A percentile compares a stretch with the other conserved stretches of the same genome.
These are phyloP conservation scores for Geotrichum histeridarum DNA, from an alignment of 1,139 yeast species.

Conservation along the genomic window DNA sequence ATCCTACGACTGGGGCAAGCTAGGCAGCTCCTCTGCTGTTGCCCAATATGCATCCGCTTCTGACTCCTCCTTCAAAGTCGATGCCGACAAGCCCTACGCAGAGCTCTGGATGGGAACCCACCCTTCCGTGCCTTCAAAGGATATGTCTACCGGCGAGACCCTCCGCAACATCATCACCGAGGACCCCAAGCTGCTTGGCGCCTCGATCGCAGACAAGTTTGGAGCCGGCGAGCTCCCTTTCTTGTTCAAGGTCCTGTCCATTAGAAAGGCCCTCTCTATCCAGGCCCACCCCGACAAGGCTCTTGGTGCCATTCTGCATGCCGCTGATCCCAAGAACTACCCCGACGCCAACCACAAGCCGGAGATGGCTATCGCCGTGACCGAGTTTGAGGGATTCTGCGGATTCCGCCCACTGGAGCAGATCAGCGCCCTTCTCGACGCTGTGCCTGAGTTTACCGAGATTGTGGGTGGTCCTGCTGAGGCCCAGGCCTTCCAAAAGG, in stretches of 20 bases:
- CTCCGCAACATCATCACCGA: conserved; percentile 61
- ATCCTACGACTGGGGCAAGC: conserved; percentile 51
- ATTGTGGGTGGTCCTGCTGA: conserved; percentile 59
- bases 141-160: conserved; percentile 43
- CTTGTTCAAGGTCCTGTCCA: conserved; percentile 86
- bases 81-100: conserved; percentile 56
- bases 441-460: conserved; percentile 68
- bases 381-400: conserved; percentile 94
- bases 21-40: conserved; percentile 79
- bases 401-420: conserved; percentile 90
- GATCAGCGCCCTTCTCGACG: conserved; percentile 58
- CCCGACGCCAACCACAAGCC: conserved; percentile 99
- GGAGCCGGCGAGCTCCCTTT: conserved; percentile 80
- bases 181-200: conserved; percentile 57
- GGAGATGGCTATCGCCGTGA: conserved; percentile 97
- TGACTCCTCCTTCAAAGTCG: conserved; percentile 55
- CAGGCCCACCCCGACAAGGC: conserved; percentile 97
- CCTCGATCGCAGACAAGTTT: conserved; percentile 57
- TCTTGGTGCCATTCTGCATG: conserved; percentile 70
- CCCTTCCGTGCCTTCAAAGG: conserved; percentile 80
- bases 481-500: conserved; percentile 49
- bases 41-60: conserved; percentile 78
- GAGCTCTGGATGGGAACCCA: conserved; percentile 98
- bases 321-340: conserved; percentile 82
- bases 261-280: conserved; percentile 84